Base-by-base conservation (phyloP, 352 stramenopile genomes). In the Thraustochytrium aureum region DNA sequence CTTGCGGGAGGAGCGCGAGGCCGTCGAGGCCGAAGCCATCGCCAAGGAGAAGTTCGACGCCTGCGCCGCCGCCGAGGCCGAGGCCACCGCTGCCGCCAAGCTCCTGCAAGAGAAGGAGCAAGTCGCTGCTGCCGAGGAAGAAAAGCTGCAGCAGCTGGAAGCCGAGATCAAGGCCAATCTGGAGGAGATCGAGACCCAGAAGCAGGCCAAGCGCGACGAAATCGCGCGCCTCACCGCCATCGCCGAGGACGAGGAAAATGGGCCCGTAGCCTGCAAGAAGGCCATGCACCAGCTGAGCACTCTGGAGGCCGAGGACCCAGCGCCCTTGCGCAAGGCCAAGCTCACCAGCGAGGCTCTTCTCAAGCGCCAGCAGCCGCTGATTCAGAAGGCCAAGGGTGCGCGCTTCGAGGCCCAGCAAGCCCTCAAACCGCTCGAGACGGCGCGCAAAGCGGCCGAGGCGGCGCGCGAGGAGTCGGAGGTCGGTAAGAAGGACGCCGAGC, bases 281-380 rank as follows among this genome's bases (percentile, higher is more conserved):
- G 69, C 69, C n/a, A 79, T 42, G 35, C 69, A 79, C 41, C 69
- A 72, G 41, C 65, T 79, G 2, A 39, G 37, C 56, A 73, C 52
- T 7, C 50, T 79, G 7, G 6, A 79, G 52, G 30, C 43, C 17
- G 69, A 79, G 41, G 69, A 79, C 59, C 69, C 69, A 20, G 26
- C 61, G 37, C 69, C 69, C 10, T 43, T 79, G 50, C 69, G 54
- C 20, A 79, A 79, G 56, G 69, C 69, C 4, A 17, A 37, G 5
- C 37, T 79, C n/a, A 79, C 69, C n/a, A 64, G 67, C 50, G 17
- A 79, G 56, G 69, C 69, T 30, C 59, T 79, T 10, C 56, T 79
- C 6, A 64, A 50, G 17, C 30, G 38, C 7, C 69, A 79, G 56
- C 37, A 38, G 7, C 69, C 69, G 39, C 56, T 79, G 22, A 74